Base-by-base conservation (phyloP, 176 grass and related monocot species). In the Tillandsia leiboldiana region DNA sequence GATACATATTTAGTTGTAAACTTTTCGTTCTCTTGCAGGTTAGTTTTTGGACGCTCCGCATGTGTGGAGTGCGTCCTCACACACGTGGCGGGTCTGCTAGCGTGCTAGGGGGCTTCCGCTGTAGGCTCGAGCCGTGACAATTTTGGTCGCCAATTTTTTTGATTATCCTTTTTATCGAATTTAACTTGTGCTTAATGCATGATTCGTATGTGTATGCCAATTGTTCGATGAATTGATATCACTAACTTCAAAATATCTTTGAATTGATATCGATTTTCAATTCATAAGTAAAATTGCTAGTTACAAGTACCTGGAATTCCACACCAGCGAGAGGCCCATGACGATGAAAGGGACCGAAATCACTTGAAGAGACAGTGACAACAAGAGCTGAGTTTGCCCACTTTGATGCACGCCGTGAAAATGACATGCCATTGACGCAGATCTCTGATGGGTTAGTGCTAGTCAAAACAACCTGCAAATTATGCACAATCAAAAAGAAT, bases 401-500 rank as follows among this genome's bases (percentile, higher is more conserved):
- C 65, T 78, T 90, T 64, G 93, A 97, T 74, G 93, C 79, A 53
- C 93, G 81, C 56, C 84, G 75, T 29, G 93, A 92, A 51, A 97
- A 97, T 50, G 93, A 97, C 93, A 97, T 97, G 74, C 93, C 93
- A 85, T 97, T 97, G 78, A 97, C 81, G 62, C 89, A 97, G 66
- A 97, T 76, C 77, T 97, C 93, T 49, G 56, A 90, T 79, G 88
- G 83, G 61, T 92, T 79, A 77, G 93, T 97, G 52, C 93, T 90
- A 22, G 93, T 97, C 83, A 90, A 87, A 72, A 97, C 93, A 83
- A 97, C 86, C 93, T 97, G 80, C 74, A 75, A 76, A 10, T 9
- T 14, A 75, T 75, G 50, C 14, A 56, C 15, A 66, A 23, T 9
- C 56, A 67, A 24, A 54, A 24, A 53, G 33, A 42, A n/a, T 18